Conservation (phyloP, 2,329 filamentous ascomycete species). For the Penicillium hordei region DNA sequence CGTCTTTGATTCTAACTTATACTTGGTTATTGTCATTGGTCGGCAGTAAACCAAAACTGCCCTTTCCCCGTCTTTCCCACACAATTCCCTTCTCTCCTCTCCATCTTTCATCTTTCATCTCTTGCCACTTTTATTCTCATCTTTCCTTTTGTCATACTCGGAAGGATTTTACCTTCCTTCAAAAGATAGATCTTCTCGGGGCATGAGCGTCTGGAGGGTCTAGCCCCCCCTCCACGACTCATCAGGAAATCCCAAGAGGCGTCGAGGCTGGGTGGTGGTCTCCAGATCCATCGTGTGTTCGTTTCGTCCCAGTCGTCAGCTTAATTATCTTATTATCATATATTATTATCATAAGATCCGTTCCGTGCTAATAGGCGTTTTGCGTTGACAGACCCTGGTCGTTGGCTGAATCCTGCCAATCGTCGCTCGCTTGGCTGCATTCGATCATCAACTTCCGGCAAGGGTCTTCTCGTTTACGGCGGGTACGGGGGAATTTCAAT, state of each 20-base stretch:
- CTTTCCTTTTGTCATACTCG: neutral
- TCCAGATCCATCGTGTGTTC: conserved; percentile 11
- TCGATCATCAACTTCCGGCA: conserved; percentile 16
- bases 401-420: conserved; percentile 23
- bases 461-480: conserved; percentile 35
- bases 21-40: neutral
- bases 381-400: conserved; percentile 22
- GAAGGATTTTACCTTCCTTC: conserved; percentile 6
- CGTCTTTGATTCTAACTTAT: neutral
- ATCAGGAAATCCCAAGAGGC: conserved; percentile 4
- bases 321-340: conserved; percentile 11
- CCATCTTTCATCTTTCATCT: neutral
- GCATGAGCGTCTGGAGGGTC: conserved; percentile 36
- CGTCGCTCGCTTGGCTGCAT: conserved; percentile 20
- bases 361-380: conserved; percentile 7
- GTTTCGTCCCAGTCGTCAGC: conserved; percentile 5
- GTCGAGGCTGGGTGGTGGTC: conserved; percentile 14
- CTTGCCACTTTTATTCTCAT: neutral
- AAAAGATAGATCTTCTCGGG: conserved; percentile 20
- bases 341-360: conserved; percentile 8
- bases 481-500: conserved; percentile 35
- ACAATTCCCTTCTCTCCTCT: conserved; percentile 4
- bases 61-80: conserved; percentile 1
- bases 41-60: conserved; percentile 2
- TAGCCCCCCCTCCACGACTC: conserved; percentile 29